phyloP scores from a whole-genome alignment of 2,329 filamentous ascomycete species.

The Proliferodiscus dingleyae region DNA sequence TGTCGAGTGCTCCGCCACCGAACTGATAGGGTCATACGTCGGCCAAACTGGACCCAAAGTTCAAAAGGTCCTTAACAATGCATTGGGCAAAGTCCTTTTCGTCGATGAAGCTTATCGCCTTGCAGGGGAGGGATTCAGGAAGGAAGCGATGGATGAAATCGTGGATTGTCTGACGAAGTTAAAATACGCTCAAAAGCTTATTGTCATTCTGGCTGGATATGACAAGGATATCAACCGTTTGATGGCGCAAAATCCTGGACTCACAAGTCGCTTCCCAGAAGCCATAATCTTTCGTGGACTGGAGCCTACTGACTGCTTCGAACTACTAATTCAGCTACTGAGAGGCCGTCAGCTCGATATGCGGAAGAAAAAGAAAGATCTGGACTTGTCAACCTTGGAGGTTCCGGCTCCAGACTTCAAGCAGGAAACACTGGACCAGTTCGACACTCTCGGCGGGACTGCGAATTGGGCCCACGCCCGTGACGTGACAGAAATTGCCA shows the following conservation, averaged over 20 bases:
- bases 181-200: conserved; percentile 43
- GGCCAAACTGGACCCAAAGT: conserved; percentile 68
- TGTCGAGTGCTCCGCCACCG: conserved; percentile 60
- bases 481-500: too few relatives aligned
- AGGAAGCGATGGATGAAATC: conserved; percentile 73
- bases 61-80: conserved; percentile 48
- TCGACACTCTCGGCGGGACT: too few relatives aligned
- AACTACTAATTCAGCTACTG: too few relatives aligned
- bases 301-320: conserved; percentile 27
- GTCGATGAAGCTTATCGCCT: conserved; percentile 56
- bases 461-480: too few relatives aligned
- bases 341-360: too few relatives aligned
- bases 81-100: conserved; percentile 51
- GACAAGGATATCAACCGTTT: conserved; percentile 50
- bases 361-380: too few relatives aligned
- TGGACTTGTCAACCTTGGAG: too few relatives aligned
- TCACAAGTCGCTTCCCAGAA: conserved; percentile 52
- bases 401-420: too few relatives aligned
- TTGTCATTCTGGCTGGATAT: conserved; percentile 56
- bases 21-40: conserved; percentile 63
- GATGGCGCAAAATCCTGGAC: conserved; percentile 46
- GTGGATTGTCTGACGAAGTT: conserved; percentile 41
- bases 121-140: conserved; percentile 42
- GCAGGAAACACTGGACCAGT: too few relatives aligned
- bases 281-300: conserved; percentile 38